phyloP scores from a whole-genome alignment of 2,329 filamentous ascomycete species.

The Neocucurbitaria cava region DNA sequence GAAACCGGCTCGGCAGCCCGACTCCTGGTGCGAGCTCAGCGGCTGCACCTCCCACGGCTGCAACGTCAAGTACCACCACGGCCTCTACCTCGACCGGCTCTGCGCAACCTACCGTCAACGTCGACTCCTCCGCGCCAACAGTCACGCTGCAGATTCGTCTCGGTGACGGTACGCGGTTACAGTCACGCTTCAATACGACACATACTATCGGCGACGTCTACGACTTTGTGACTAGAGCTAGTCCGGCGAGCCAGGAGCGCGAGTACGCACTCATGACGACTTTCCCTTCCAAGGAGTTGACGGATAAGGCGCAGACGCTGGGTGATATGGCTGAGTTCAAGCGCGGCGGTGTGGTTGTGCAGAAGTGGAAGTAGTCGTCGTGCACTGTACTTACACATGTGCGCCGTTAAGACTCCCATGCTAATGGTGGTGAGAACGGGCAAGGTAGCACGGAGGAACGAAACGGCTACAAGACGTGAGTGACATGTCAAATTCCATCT shows the following conservation, averaged over 20 bases:
- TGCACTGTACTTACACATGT: background rate
- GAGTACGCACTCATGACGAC: constrained; percentile 80
- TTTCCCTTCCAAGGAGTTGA: constrained; percentile 82
- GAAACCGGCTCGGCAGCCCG: constrained; percentile 77
- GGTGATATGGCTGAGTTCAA: constrained; percentile 59
- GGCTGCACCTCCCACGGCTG: constrained; percentile 41
- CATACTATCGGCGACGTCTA: constrained; percentile 82
- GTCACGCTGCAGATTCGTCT: constrained; percentile 78
- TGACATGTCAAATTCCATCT: background rate
- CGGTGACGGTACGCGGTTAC: constrained; percentile 76
- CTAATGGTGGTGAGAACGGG: background rate
- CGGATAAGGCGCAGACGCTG: constrained; percentile 63
- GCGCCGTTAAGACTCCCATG: background rate
- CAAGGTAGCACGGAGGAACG: background rate
- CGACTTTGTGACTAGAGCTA: constrained; percentile 72
- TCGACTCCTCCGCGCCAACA: constrained; percentile 72
- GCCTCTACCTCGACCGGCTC: constrained; percentile 41
- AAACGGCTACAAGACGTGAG: background rate
- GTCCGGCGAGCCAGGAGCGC: constrained; percentile 63
- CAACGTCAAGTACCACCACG: constrained; percentile 40
- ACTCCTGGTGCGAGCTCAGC: constrained; percentile 66
- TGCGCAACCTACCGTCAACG: constrained; percentile 53
- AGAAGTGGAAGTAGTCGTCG: constrained; percentile 57
- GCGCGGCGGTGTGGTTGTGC: constrained; percentile 62
- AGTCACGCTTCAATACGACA: constrained; percentile 81